Percentiles rank a stretch among this genome's conserved stretches.
These are phyloP conservation scores for Suillus subluteus DNA, from an alignment of 768 basidiomycete genomes.

Conservation along the genomic window DNA sequence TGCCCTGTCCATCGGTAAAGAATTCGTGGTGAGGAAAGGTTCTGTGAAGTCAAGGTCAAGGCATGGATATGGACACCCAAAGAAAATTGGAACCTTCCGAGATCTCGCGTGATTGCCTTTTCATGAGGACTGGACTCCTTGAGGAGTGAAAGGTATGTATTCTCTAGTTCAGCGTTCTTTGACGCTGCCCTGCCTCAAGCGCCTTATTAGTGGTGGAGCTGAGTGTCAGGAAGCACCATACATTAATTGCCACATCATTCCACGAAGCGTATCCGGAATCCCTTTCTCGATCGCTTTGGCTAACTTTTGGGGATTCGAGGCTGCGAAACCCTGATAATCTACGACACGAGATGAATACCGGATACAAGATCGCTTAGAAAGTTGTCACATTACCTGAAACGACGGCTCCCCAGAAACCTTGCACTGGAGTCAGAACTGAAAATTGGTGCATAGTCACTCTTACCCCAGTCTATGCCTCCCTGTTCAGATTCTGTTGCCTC, in stretches of 20 bases:
- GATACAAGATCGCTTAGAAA: constrained; percentile 7
- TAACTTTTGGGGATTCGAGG: constrained; percentile 74
- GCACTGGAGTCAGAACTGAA: constrained; percentile 7
- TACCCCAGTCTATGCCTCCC: constrained; percentile 77
- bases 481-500: constrained; percentile 42
- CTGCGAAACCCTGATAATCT: constrained; percentile 91
- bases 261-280: constrained; percentile 84
- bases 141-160: constrained; percentile 76
- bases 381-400: constrained; percentile 65
- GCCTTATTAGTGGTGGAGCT: constrained; percentile 16
- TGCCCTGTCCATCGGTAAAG: constrained; percentile 92
- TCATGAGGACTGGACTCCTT: constrained; percentile 89
- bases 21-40: constrained; percentile 98
- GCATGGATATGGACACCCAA: constrained; percentile 7
- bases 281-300: constrained; percentile 91
- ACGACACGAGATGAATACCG: constrained; percentile 14
- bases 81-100: constrained; percentile 65
- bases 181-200: constrained; percentile 76
- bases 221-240: constrained; percentile 35
- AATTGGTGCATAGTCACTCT: constrained; percentile 24
- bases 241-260: constrained; percentile 99
- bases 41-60: constrained; percentile 41
- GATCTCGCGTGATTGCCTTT: constrained; percentile 91
- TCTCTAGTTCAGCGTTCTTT: constrained; percentile 87
- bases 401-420: constrained; percentile 95